phyloP scores from a whole-genome alignment of 129 eudicot species.

The Ambrosia trifida region DNA sequence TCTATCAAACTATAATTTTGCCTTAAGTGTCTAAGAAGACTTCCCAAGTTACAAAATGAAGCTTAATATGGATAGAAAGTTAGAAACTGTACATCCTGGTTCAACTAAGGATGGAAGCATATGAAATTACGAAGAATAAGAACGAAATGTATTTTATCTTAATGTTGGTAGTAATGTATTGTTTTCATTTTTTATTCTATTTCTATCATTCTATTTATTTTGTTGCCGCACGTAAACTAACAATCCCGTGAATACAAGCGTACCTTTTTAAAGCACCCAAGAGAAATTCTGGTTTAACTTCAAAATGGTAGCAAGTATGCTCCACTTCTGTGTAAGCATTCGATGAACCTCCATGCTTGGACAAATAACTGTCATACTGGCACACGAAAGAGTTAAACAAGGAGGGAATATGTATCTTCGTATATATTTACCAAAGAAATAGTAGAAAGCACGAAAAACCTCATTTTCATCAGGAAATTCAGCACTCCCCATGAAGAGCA shows the following conservation, averaged over 20 bases:
- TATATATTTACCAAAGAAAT: slow-evolving; percentile 5
- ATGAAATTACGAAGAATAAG: not conserved
- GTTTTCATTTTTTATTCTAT: slow-evolving; percentile 8
- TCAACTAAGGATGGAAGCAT: slow-evolving; percentile 2
- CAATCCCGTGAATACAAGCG: not conserved
- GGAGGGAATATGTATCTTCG: slow-evolving; percentile 16
- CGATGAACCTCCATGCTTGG: slow-evolving; percentile 99
- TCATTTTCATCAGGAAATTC: slow-evolving; percentile 97
- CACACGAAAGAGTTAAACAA: slow-evolving; percentile 47
- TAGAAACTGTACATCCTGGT: not conserved
- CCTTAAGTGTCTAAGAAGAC: slow-evolving; percentile 1
- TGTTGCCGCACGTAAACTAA: slow-evolving; percentile 4
- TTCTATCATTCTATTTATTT: slow-evolving; percentile 16
- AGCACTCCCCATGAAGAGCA: slow-evolving; percentile 98
- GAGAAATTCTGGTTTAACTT: slow-evolving; percentile 86
- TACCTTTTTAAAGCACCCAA: slow-evolving; percentile 88
- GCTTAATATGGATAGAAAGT: not conserved
- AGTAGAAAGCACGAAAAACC: slow-evolving; percentile 49
- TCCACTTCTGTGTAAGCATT: slow-evolving; percentile 96
- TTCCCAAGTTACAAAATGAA: slow-evolving; percentile 8
- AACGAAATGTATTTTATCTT: not conserved
- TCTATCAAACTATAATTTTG: slow-evolving; percentile 4
- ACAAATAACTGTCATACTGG: slow-evolving; percentile 98
- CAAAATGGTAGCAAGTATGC: slow-evolving; percentile 97
- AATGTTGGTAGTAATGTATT: not conserved